phyloP scores from a whole-genome alignment of 345 rosid genomes.

The Firmiana major region DNA sequence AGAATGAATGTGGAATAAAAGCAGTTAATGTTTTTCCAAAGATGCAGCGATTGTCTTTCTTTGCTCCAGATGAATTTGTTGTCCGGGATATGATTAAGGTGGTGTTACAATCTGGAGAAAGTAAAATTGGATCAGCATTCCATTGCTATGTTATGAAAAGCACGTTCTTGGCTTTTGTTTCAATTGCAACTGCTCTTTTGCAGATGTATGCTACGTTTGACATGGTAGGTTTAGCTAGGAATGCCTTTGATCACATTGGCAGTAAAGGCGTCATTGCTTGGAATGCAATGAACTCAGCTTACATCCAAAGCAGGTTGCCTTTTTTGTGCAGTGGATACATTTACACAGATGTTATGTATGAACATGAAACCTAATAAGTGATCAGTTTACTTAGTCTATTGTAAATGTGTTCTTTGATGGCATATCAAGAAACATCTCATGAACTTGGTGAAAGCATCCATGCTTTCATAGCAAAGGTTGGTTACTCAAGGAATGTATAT shows the following conservation, averaged over 20 bases:
- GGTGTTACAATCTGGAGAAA: neutral
- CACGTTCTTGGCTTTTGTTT: constrained; percentile 23
- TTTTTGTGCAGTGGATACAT: constrained; percentile 23
- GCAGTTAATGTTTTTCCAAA: constrained; percentile 1
- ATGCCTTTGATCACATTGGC: constrained; percentile 22
- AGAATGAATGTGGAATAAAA: neutral
- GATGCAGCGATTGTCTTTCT: neutral
- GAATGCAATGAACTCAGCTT: constrained; percentile 31
- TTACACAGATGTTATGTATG: constrained; percentile 27
- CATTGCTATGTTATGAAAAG: constrained; percentile 23
- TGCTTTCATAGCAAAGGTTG: constrained; percentile 8
- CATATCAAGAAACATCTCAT: constrained; percentile 16
- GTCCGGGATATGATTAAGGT: constrained; percentile 4
- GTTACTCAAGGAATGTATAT: constrained; percentile 15
- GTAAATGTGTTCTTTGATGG: constrained; percentile 29
- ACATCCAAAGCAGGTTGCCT: constrained; percentile 17
- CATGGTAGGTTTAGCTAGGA: constrained; percentile 21
- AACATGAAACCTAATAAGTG: constrained; percentile 25
- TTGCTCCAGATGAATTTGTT: constrained; percentile 4
- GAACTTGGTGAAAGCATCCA: constrained; percentile 27
- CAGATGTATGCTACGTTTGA: constrained; percentile 22
- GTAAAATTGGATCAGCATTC: constrained; percentile 13
- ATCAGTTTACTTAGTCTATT: constrained; percentile 26
- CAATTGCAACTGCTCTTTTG: constrained; percentile 27
- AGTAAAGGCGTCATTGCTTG: constrained; percentile 27